These are phyloP conservation scores for Picochlorum sp. DNA, from an alignment of 139 green algal genomes.

Conservation along the genomic window DNA sequence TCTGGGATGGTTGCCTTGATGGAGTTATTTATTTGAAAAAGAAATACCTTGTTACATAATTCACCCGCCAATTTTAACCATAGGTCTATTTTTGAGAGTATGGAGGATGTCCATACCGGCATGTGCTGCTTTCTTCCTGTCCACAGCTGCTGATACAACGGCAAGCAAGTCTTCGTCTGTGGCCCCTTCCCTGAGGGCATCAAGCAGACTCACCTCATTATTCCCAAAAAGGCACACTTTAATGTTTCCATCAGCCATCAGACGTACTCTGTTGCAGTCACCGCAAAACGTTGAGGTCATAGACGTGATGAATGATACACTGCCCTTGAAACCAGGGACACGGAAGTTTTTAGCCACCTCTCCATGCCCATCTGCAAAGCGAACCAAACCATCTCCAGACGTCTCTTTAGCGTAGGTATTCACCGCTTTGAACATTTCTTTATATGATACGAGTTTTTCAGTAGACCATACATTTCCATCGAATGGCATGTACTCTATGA, in stretches of 20 bases:
- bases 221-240: conserved; percentile 96
- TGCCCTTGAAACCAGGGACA: conserved; percentile 60
- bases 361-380: conserved; percentile 42
- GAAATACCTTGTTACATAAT: conserved; percentile 1
- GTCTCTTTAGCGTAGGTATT: background rate
- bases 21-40: background rate
- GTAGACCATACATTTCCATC: conserved; percentile 92
- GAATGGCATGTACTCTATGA: conserved; percentile 99
- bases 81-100: conserved; percentile 74
- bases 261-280: conserved; percentile 82
- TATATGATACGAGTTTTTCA: conserved; percentile 82
- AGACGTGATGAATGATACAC: conserved; percentile 89
- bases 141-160: conserved; percentile 80
- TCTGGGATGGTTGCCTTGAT: background rate
- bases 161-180: conserved; percentile 66
- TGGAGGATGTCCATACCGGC: conserved; percentile 90
- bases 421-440: conserved; percentile 36
- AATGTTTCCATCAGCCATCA: conserved; percentile 93
- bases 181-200: conserved; percentile 82
- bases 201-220: conserved; percentile 81
- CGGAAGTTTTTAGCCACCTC: conserved; percentile 95
- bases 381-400: no score
- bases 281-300: conserved; percentile 96
- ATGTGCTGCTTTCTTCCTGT: conserved; percentile 83
- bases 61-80: conserved; percentile 96